Conservation (phyloP, 2,329 filamentous ascomycete species). For the Aspergillus sp. region DNA sequence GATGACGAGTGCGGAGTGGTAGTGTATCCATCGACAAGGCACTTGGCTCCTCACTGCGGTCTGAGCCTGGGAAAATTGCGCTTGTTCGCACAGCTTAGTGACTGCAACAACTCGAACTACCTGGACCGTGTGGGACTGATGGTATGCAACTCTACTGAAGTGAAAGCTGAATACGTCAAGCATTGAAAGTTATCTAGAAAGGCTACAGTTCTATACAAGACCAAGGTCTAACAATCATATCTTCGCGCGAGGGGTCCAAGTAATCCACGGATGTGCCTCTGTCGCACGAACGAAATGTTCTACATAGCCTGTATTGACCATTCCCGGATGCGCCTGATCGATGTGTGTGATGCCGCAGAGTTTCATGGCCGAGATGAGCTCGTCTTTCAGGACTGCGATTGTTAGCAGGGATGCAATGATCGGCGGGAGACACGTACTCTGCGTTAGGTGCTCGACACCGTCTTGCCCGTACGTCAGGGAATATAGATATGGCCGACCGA, state of each 20-base stretch:
- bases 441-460: slow-evolving; percentile 59
- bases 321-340: slow-evolving; percentile 47
- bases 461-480: slow-evolving; percentile 59
- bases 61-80: too few species aligned
- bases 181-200: background rate
- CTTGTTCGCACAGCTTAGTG: too few species aligned
- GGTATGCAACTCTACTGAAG: too few species aligned
- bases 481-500: slow-evolving; percentile 59
- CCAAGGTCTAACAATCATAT: background rate
- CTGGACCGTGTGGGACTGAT: too few species aligned
- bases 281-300: slow-evolving; percentile 51
- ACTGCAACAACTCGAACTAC: too few species aligned
- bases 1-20: background rate
- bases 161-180: background rate
- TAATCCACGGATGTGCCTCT: slow-evolving; percentile 6
- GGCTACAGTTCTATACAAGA: background rate
- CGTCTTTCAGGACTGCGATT: slow-evolving; percentile 49
- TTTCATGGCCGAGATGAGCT: slow-evolving; percentile 56
- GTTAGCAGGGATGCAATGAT: slow-evolving; percentile 7
- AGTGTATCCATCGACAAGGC: too few species aligned
- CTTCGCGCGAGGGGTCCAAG: background rate
- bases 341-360: slow-evolving; percentile 53
- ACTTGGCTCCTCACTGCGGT: too few species aligned
- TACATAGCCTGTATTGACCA: slow-evolving; percentile 55
- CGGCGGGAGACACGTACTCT: slow-evolving; percentile 51